Conservation (phyloP, 2,329 filamentous ascomycete genomes). For the Clarireedia hainanense region DNA sequence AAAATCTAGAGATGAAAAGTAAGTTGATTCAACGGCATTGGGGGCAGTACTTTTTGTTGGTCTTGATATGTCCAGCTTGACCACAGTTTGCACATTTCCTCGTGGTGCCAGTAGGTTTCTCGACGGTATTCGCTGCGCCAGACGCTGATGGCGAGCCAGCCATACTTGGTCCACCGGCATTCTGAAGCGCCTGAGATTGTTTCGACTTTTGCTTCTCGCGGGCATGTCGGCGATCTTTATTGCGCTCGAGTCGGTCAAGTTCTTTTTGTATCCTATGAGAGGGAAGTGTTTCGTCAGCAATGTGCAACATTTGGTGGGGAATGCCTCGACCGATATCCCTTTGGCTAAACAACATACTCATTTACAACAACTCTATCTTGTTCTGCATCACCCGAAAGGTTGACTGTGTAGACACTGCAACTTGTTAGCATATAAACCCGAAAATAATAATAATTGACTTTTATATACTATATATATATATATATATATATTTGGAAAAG, state of each 20-base stretch:
- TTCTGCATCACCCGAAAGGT: conserved; percentile 59
- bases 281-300: background rate
- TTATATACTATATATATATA: too few relatives aligned
- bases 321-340: too few relatives aligned
- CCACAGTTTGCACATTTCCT: conserved; percentile 98
- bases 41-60: conserved; percentile 79
- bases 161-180: conserved; percentile 15
- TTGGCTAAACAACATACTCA: conserved; percentile 35
- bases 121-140: conserved; percentile 37
- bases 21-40: conserved; percentile 8
- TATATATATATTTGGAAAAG: background rate
- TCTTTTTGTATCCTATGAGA: conserved; percentile 57
- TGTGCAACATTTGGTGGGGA: too few relatives aligned
- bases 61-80: conserved; percentile 95
- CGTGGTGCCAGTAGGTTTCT: conserved; percentile 56
- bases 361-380: conserved; percentile 54
- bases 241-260: conserved; percentile 76
- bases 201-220: conserved; percentile 81
- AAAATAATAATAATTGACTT: background rate
- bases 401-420: conserved; percentile 47
- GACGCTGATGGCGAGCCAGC: conserved; percentile 36
- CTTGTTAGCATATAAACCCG: conserved; percentile 12
- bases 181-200: conserved; percentile 19
- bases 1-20: conserved; percentile 1
- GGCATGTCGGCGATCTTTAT: conserved; percentile 81